Base-by-base conservation (phyloP, 179 eudicot genomes). In the Monotropa hypopitys region DNA sequence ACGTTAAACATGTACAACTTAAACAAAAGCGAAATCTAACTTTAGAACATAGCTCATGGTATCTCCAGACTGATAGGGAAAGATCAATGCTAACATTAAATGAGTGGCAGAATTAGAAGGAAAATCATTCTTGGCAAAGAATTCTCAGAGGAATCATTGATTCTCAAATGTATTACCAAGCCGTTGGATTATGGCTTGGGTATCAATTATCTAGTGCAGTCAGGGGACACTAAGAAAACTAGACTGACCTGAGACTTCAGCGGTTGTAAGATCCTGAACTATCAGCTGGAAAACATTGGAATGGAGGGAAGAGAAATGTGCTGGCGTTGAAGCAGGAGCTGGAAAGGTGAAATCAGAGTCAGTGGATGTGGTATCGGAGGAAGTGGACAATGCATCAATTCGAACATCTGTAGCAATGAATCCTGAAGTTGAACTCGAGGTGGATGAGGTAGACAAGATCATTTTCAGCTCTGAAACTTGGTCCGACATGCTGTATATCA, bases 401-500 rank as follows among this genome's bases (percentile, higher is more conserved):
- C 62, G 83, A 77, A 82, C 81, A 76, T 90, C 91, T 85, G 89
- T 86, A 79, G 84, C 81, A 80, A 82, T 78, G 69, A 82, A 78
- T 78, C 88, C 88, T 63, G 92, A 80, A 73, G 94, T 81, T 79
- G 89, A 87, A 82, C 84, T 85, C 78, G 82, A 89, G 87, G 85
- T 86, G 83, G 91, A 81, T 78, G 94, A 87, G 72, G 91, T 81
- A 81, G 88, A 81, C 83, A 95, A 88, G 33, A 91, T 84, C 93
- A 86, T 90, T 87, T 93, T 93, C 87, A 95, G 92, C 93, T 93
- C 98, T 74, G 92, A 93, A 78, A 95, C 88, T 87, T 93, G 98
- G 85, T 90, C 91, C 62, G 97, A 87, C 93, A 95, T 95, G 90
- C 91, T 84, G 84, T 84, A 84, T 80, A 90, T 86, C 98, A 93